Evolutionary conservation across 192 early-diverging fungal genomes (phyloP).

Genomic region (Coemansia sp.): DNA sequence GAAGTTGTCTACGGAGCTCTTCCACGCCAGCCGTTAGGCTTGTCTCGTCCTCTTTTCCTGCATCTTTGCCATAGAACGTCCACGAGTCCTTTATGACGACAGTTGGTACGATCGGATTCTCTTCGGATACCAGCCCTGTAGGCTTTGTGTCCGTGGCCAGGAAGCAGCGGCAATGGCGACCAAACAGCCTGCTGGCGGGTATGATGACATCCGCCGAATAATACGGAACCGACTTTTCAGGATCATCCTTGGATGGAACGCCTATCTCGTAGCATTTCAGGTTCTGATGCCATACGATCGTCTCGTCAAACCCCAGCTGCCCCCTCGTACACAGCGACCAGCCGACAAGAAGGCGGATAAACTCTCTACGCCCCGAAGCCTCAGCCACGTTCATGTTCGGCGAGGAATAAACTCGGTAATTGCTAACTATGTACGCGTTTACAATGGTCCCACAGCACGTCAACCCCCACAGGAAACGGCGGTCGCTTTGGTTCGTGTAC

Average conservation of each 20-base stretch:
- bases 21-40: too few species aligned
- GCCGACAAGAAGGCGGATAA: conserved; percentile 7
- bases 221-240: neutral
- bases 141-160: too few species aligned
- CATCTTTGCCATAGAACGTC: too few species aligned
- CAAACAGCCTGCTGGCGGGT: conserved; percentile 5
- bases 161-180: conserved; percentile 4
- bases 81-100: too few species aligned
- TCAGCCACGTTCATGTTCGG: neutral
- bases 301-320: conserved; percentile 12
- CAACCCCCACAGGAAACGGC: conserved; percentile 12
- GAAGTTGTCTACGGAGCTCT: too few species aligned
- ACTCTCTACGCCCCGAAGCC: neutral
- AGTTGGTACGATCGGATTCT: too few species aligned
- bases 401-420: conserved; percentile 7
- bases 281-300: neutral
- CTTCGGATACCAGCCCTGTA: too few species aligned
- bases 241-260: neutral
- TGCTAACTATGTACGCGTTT: conserved; percentile 7
- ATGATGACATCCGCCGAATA: neutral
- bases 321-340: conserved; percentile 5
- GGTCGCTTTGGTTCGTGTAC: conserved; percentile 8
- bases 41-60: too few species aligned
- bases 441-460: conserved; percentile 3
- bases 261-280: conserved; percentile 1